Conservation (phyloP, 2,329 filamentous ascomycete species). For the Cercospora janseana region DNA sequence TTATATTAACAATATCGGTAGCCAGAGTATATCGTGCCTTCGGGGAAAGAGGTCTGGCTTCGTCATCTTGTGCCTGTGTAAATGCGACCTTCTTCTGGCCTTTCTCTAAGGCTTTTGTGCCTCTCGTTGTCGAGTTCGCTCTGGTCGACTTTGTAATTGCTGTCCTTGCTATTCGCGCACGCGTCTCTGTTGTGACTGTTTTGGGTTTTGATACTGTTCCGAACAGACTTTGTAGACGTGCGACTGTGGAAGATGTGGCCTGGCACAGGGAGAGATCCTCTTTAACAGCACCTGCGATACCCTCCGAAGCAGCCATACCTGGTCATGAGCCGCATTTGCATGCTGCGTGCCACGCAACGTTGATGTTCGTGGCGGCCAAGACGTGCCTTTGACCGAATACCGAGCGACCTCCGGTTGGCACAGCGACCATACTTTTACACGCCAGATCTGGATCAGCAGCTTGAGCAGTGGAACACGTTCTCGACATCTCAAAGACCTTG, state of each 20-base stretch:
- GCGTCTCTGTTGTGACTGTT: conserved; percentile 8
- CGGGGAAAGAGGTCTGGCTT: conserved; percentile 43
- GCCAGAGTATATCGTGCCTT: conserved; percentile 67
- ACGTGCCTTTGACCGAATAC: background rate
- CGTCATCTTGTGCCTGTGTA: conserved; percentile 42
- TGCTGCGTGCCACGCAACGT: conserved; percentile 8
- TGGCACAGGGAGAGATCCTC: conserved; percentile 21
- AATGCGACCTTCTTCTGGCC: conserved; percentile 22
- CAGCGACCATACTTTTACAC: background rate
- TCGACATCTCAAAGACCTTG: background rate
- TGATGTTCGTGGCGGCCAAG: conserved; percentile 6
- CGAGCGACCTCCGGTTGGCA: background rate
- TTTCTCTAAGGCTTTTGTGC: conserved; percentile 13
- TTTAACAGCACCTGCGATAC: conserved; percentile 24
- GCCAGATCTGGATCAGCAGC: conserved; percentile 3
- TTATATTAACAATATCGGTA: conserved; percentile 69
- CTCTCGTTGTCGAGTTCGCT: conserved; percentile 4
- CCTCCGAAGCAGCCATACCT: conserved; percentile 21
- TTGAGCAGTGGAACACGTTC: background rate
- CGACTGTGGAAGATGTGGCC: conserved; percentile 29
- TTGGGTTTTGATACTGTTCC: conserved; percentile 20
- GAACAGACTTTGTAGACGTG: conserved; percentile 31
- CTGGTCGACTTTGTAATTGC: background rate
- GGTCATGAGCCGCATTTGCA: background rate
- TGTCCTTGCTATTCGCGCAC: conserved; percentile 6